These are phyloP conservation scores for Claviceps digitariae DNA, from an alignment of 2,329 filamentous ascomycete species.

Conservation along the genomic window DNA sequence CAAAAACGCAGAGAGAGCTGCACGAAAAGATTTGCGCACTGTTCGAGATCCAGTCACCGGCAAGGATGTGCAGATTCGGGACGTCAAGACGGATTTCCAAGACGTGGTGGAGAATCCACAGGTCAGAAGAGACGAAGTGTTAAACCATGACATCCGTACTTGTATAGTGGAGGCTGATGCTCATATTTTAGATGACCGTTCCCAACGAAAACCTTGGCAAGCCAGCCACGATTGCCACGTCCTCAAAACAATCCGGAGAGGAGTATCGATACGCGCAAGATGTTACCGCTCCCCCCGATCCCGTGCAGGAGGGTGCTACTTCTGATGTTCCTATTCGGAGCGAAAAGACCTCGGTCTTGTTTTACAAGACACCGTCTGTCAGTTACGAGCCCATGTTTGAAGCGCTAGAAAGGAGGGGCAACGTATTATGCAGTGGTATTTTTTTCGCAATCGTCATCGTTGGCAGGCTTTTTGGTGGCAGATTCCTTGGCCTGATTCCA, in stretches of 20 bases:
- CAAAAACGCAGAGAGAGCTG: constrained; percentile 21
- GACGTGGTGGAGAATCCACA: constrained; percentile 58
- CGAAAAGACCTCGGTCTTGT: constrained; percentile 91
- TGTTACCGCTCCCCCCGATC: constrained; percentile 80
- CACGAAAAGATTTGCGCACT: constrained; percentile 42
- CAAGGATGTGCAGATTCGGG: constrained; percentile 72
- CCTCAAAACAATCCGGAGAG: constrained; percentile 54
- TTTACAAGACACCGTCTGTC: constrained; percentile 84
- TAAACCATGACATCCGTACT: background rate
- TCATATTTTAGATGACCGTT: constrained; percentile 49
- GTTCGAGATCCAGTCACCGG: constrained; percentile 87
- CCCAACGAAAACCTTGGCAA: constrained; percentile 83
- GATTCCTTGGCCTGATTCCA: constrained; percentile 62
- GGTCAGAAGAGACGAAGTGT: constrained; percentile 25
- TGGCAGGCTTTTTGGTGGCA: constrained; percentile 67
- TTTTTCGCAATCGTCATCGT: constrained; percentile 61
- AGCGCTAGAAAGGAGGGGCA: constrained; percentile 60
- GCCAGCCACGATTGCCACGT: constrained; percentile 57
- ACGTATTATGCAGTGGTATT: constrained; percentile 54
- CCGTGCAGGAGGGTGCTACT: constrained; percentile 66
- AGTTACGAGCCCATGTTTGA: constrained; percentile 83
- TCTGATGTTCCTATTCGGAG: constrained; percentile 92
- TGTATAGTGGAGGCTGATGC: background rate
- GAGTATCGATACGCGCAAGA: constrained; percentile 82
- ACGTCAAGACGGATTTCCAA: constrained; percentile 57